Base-by-base conservation (phyloP, 305 asterid genomes). In the Fraxinus albicans region DNA sequence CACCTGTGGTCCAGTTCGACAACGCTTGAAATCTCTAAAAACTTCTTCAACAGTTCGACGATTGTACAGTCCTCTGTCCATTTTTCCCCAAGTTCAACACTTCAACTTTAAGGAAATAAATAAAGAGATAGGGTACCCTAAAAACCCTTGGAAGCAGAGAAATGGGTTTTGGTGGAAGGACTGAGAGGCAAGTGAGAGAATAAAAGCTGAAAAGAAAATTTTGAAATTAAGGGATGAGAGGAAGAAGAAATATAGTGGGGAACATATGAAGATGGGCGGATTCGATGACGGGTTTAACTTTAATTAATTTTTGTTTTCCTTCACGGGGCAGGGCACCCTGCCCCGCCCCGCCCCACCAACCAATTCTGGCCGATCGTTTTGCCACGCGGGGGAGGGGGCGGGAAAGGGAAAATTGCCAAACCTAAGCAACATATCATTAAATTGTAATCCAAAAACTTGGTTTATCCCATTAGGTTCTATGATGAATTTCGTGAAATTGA, bases 41-140 rank as follows among this genome's bases (percentile, higher is more conserved):
- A 88, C 89, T 76, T 88, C 91, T 80, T 88, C 89, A 44, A 88
- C 87, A 2, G 91, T 88, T 34, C 88, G 88, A 73, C 88, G 87
- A 78, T 86, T 88, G 87, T 86, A 86, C 63, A 83, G 85, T 78
- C 78, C 78, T 84, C 91, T 87, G 82, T 85, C 80, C 8, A 19
- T 25, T 63, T 36, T 47, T 19, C 73, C 80, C 33, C 5, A 53
- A 67, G 79, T 65, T 70, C 38, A 35, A 35, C 6, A 35, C 40
- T 35, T 35, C 63, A 38, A 82, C 21, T 80, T 69, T 0, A 72
- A 60, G 63, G 47, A 65, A 58, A 34, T 13, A 72, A 70, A 31
- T 29, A 76, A 81, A 83, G 69, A 55, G 27, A 25, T 25, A 25
- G 27, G 27, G 27, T 25, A 25, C 27, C 27, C 27, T 25, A 25